phyloP scores from a whole-genome alignment of 768 basidiomycete species.

The Porphyrellus cyaneotinctus region DNA sequence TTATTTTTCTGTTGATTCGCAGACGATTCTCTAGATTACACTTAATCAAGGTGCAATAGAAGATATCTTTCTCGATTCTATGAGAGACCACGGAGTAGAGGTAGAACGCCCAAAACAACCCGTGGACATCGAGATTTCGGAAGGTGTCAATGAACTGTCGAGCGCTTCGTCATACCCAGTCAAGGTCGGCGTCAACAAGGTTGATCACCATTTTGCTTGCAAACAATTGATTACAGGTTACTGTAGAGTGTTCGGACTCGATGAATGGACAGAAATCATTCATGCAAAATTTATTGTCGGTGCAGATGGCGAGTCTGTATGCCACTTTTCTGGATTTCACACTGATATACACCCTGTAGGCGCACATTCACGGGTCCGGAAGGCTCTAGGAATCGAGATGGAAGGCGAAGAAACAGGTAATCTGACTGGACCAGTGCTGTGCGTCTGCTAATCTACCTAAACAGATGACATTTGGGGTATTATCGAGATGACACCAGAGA shows the following conservation, averaged over 20 bases:
- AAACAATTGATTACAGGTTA: conserved; percentile 14
- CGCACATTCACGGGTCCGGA: neutral
- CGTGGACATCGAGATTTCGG: conserved; percentile 26
- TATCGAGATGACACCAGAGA: conserved; percentile 60
- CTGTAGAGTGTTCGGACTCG: conserved; percentile 17
- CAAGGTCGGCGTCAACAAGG: conserved; percentile 15
- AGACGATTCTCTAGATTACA: conserved; percentile 21
- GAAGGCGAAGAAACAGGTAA: conserved; percentile 1
- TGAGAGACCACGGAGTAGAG: conserved; percentile 15
- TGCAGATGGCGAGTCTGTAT: conserved; percentile 20
- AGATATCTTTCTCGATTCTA: too few species aligned
- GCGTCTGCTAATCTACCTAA: neutral
- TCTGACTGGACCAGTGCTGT: neutral
- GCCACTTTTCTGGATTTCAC: neutral
- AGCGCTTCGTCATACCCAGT: conserved; percentile 27
- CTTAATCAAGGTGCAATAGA: conserved; percentile 32
- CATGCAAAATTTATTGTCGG: conserved; percentile 8
- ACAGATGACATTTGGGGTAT: conserved; percentile 16
- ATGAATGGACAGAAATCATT: conserved; percentile 30
- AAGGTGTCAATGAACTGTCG: conserved; percentile 38
- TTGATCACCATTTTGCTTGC: neutral
- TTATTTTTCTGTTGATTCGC: neutral
- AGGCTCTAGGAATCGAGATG: neutral
- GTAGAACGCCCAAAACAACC: conserved; percentile 37
- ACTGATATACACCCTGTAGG: neutral